These are phyloP conservation scores for Lichtheimia ramosa DNA, from an alignment of 371 early-diverging fungal genomes.

Conservation along the genomic window DNA sequence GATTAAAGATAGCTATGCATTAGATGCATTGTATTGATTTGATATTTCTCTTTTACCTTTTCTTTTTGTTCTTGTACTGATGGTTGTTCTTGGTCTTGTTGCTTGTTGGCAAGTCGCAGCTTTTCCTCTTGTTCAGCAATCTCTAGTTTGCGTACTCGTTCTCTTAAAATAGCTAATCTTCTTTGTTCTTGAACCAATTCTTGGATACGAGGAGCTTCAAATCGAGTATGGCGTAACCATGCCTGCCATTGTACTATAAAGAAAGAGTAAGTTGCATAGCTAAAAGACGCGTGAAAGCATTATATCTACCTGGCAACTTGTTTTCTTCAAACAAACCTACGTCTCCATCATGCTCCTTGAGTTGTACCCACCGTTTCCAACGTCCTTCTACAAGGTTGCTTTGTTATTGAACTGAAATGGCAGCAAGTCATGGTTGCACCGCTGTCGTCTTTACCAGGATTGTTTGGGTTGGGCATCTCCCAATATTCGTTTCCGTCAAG, in stretches of 20 bases:
- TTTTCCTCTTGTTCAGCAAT: neutral
- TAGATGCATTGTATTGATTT: too few species aligned
- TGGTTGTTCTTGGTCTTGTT: neutral
- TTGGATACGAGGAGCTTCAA: constrained; percentile 52
- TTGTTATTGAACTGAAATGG: neutral
- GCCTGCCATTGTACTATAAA: constrained; percentile 70
- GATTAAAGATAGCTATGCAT: neutral
- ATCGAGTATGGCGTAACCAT: constrained; percentile 70
- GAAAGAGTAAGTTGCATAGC: constrained; percentile 1
- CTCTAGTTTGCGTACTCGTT: constrained; percentile 44
- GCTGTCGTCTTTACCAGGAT: constrained; percentile 30
- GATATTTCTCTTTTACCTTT: neutral
- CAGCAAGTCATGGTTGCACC: neutral
- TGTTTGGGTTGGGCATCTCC: constrained; percentile 62
- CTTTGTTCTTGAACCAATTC: constrained; percentile 44
- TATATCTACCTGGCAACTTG: constrained; percentile 53
- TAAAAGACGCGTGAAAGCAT: neutral
- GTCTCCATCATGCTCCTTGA: constrained; percentile 27
- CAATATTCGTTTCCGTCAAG: constrained; percentile 71
- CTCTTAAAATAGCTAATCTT: constrained; percentile 44
- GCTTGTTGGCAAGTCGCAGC: neutral
- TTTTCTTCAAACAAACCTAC: constrained; percentile 46
- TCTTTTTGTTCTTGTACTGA: neutral
- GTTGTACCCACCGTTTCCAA: constrained; percentile 48
- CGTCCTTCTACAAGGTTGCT: constrained; percentile 36